Percentiles rank a stretch among this genome's conserved stretches.
These are phyloP conservation scores for Punctularia strigosozonata DNA, from an alignment of 768 basidiomycete species.

Conservation along the genomic window DNA sequence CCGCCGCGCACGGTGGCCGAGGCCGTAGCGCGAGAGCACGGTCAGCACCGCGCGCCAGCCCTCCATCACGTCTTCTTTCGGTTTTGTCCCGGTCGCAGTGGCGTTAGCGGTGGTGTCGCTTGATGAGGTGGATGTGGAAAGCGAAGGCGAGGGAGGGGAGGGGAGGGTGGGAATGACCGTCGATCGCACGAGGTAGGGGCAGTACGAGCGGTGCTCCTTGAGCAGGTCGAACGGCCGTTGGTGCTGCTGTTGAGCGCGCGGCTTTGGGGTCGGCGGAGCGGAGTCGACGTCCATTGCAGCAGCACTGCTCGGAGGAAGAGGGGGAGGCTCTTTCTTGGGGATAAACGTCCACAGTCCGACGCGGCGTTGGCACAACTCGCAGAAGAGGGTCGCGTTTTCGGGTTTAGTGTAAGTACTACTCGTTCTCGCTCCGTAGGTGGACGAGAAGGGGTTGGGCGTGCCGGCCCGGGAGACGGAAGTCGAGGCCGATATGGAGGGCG, in stretches of 20 bases:
- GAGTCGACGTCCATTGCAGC: slow-evolving; percentile 7
- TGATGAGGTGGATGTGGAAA: slow-evolving; percentile 16
- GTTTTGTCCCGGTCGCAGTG: too few relatives aligned
- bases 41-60: slow-evolving; percentile 77
- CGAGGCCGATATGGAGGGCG: slow-evolving; percentile 21
- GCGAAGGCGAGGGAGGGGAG: slow-evolving; percentile 14
- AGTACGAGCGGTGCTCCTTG: slow-evolving; percentile 76
- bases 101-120: slow-evolving; percentile 20
- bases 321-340: slow-evolving; percentile 10
- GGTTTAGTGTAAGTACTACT: slow-evolving; percentile 9
- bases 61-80: too few relatives aligned
- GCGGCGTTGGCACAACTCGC: slow-evolving; percentile 63
- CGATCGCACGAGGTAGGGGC: slow-evolving; percentile 71
- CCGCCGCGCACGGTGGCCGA: slow-evolving; percentile 28
- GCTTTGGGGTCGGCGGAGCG: slow-evolving; percentile 6
- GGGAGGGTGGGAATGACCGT: slow-evolving; percentile 47
- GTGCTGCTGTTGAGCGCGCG: slow-evolving; percentile 19
- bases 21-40: slow-evolving; percentile 53
- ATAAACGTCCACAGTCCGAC: slow-evolving; percentile 71
- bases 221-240: slow-evolving; percentile 61
- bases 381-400: slow-evolving; percentile 48
- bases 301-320: background rate
- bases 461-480: slow-evolving; percentile 17
- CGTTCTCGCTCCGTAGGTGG: background rate
- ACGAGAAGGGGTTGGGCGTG: background rate